Conservation (phyloP, 371 early-diverging fungal genomes). For the Circinella minor region DNA sequence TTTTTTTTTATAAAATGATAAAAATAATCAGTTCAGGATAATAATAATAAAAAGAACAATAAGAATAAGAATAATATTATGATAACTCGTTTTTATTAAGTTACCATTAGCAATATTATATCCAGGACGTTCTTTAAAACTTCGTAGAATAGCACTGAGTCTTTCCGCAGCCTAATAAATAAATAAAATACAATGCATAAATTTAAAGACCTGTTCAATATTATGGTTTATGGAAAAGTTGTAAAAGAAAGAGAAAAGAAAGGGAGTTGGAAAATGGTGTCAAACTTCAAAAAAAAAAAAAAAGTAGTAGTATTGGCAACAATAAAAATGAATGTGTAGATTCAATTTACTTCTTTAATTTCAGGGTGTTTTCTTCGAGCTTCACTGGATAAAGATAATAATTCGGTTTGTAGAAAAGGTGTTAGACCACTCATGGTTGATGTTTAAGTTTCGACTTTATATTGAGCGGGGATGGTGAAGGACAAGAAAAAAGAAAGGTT, state of each 20-base stretch:
- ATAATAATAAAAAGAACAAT: not conserved
- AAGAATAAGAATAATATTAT: too few relatives aligned
- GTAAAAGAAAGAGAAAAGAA: not conserved
- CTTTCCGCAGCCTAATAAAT: constrained; percentile 61
- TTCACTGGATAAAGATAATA: constrained; percentile 87
- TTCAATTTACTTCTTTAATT: constrained; percentile 86
- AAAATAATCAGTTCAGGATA: too few relatives aligned
- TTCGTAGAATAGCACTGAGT: constrained; percentile 60
- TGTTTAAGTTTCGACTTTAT: too few relatives aligned
- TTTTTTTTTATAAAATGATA: too few relatives aligned
- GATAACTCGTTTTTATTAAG: not conserved
- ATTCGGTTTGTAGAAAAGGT: constrained; percentile 83
- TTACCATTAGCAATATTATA: constrained; percentile 59
- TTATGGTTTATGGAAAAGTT: too few relatives aligned
- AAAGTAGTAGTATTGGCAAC: not conserved
- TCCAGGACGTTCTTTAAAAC: constrained; percentile 64
- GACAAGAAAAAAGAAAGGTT: not conserved
- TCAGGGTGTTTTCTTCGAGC: constrained; percentile 91
- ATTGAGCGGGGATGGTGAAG: constrained; percentile 4
- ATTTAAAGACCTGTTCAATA: too few relatives aligned
- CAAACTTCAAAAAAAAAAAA: constrained; percentile 9
- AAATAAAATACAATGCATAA: not conserved
- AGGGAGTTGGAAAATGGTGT: not conserved
- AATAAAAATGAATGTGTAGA: not conserved
- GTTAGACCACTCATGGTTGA: constrained; percentile 58